These are phyloP conservation scores for Neopestalotiopsis clavispora DNA, from an alignment of 2,329 filamentous ascomycete species.

Conservation along the genomic window DNA sequence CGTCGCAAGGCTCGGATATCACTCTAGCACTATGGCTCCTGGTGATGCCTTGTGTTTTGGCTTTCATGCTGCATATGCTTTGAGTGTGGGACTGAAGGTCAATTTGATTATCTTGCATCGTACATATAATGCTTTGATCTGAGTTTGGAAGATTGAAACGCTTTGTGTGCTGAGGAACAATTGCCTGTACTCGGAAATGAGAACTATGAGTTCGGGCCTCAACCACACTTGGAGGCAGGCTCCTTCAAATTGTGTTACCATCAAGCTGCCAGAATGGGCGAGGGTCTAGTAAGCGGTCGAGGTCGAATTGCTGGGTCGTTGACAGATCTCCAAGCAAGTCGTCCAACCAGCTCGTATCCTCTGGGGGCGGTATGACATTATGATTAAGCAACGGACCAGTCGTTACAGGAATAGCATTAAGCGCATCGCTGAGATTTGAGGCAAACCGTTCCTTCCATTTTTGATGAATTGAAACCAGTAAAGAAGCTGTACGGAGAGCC, in stretches of 20 bases:
- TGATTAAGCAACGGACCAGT: background rate
- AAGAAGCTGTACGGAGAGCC: slow-evolving; percentile 57
- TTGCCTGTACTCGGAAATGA: too few species aligned
- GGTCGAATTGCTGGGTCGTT: slow-evolving; percentile 4
- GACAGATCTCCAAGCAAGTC: slow-evolving; percentile 4
- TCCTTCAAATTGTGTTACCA: background rate
- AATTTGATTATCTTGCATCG: background rate
- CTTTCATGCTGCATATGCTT: background rate
- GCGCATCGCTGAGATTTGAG: slow-evolving; percentile 5
- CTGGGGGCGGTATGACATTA: background rate
- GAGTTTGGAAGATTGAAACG: too few species aligned
- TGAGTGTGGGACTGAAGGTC: background rate
- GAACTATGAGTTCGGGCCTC: too few species aligned
- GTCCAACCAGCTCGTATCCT: slow-evolving; percentile 9
- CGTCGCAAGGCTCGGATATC: background rate
- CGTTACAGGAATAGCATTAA: background rate
- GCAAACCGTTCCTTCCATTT: slow-evolving; percentile 15
- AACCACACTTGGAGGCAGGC: too few species aligned
- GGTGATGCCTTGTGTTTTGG: background rate
- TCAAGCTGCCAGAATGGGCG: background rate
- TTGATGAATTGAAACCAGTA: slow-evolving; percentile 55
- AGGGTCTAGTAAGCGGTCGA: background rate
- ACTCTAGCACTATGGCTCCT: background rate
- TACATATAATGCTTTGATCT: background rate
- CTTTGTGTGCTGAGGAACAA: too few species aligned